Conservation (phyloP, 192 early-diverging fungal species). For the Umbelopsis sp. region DNA sequence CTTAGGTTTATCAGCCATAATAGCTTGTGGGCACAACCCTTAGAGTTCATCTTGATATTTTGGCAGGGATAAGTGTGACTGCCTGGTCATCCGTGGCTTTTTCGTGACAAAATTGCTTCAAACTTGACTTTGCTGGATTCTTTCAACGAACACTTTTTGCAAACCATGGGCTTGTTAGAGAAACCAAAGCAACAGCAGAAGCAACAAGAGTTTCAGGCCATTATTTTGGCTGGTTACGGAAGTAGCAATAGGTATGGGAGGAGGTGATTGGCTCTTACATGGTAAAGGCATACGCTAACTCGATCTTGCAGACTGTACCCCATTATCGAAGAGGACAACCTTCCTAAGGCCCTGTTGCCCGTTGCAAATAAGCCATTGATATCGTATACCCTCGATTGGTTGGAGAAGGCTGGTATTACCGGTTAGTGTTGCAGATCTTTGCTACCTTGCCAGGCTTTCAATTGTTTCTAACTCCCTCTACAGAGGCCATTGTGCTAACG, state of each 20-base stretch:
- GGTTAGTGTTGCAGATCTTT: slow-evolving; percentile 24
- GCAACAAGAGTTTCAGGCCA: slow-evolving; percentile 66
- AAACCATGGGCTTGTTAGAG: slow-evolving; percentile 27
- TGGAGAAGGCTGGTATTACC: slow-evolving; percentile 80
- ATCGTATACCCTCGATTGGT: slow-evolving; percentile 91
- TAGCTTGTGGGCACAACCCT: no score
- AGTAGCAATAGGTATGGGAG: slow-evolving; percentile 53
- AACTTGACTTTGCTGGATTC: background rate
- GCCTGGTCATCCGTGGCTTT: background rate
- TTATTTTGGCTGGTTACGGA: slow-evolving; percentile 68
- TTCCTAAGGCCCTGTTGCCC: slow-evolving; percentile 94
- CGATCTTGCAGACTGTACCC: slow-evolving; percentile 61
- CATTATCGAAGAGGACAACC: slow-evolving; percentile 76
- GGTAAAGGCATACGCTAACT: background rate
- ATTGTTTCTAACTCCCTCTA: background rate
- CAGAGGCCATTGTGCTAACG: slow-evolving; percentile 79
- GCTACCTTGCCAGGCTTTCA: background rate
- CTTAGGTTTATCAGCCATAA: no score
- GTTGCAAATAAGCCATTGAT: slow-evolving; percentile 96
- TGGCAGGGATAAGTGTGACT: no score
- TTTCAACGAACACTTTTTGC: background rate
- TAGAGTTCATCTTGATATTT: no score
- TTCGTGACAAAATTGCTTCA: slow-evolving; percentile 1
- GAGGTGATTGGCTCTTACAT: background rate
- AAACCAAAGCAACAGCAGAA: slow-evolving; percentile 42